Conservation (phyloP, 2,329 filamentous ascomycete genomes). For the Aspergillus sp. region DNA sequence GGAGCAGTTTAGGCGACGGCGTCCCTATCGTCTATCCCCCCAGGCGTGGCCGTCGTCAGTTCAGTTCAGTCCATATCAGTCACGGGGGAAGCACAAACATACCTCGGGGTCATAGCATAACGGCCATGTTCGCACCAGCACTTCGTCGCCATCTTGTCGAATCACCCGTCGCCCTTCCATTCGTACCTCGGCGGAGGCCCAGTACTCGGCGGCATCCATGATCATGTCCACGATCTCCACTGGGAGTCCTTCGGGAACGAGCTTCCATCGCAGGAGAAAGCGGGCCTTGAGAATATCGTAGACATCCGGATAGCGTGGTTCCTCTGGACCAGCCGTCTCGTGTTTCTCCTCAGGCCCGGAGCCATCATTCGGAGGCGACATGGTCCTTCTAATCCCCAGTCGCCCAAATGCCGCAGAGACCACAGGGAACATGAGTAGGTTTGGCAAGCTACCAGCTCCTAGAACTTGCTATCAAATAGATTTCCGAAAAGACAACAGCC, state of each 20-base stretch:
- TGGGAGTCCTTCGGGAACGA: conserved; percentile 25
- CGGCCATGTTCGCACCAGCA: conserved; percentile 34
- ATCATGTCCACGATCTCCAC: conserved; percentile 41
- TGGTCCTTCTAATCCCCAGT: not conserved
- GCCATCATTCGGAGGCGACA: not conserved
- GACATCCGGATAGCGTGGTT: conserved; percentile 26
- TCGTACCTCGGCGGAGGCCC: conserved; percentile 24
- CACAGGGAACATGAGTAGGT: not conserved
- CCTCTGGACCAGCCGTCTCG: not conserved
- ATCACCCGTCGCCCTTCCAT: conserved; percentile 24
- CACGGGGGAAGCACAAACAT: conserved; percentile 1
- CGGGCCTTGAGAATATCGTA: conserved; percentile 35
- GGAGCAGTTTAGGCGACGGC: conserved; percentile 23
- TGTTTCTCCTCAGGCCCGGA: not conserved
- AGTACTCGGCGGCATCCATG: conserved; percentile 38
- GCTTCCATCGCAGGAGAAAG: conserved; percentile 30
- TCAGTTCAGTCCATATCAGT: not conserved
- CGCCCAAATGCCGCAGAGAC: not conserved
- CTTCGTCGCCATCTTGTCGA: conserved; percentile 32
- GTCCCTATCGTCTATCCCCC: conserved; percentile 12
- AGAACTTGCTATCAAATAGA: too few relatives aligned
- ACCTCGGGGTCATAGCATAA: conserved; percentile 35
- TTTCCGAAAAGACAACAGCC: too few relatives aligned
- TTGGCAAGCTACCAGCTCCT: too few relatives aligned
- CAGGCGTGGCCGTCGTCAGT: not conserved